phyloP scores from a whole-genome alignment of 495 filamentous ascomycete species.

The Paragyromitra xinjiangensis region DNA sequence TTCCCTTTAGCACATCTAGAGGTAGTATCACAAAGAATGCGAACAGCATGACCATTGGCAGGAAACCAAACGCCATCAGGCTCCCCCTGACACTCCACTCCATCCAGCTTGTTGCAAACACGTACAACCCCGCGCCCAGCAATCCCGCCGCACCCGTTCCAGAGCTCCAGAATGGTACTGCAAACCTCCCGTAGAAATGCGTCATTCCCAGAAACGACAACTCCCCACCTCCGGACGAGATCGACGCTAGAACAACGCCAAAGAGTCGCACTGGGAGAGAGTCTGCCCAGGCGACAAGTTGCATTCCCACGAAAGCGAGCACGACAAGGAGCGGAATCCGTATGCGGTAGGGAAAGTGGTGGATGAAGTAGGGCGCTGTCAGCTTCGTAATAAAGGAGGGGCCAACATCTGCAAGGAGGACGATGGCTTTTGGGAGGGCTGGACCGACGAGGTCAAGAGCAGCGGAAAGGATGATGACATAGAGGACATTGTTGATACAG shows the following conservation, averaged over 20 bases:
- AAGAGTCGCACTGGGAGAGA: constrained; percentile 77
- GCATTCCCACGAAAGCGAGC: constrained; percentile 82
- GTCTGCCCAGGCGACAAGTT: constrained; percentile 79
- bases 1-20: constrained; percentile 64
- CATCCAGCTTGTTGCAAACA: constrained; percentile 79
- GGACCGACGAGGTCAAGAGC: constrained; percentile 93
- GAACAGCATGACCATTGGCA: constrained; percentile 83
- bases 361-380: constrained; percentile 90
- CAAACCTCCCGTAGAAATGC: constrained; percentile 91
- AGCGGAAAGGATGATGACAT: constrained; percentile 95
- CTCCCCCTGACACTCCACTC: constrained; percentile 74
- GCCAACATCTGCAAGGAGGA: constrained; percentile 90
- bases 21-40: constrained; percentile 87
- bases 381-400: constrained; percentile 90
- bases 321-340: constrained; percentile 77
- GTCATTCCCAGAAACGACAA: constrained; percentile 88
- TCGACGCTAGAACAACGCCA: constrained; percentile 83
- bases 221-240: constrained; percentile 86
- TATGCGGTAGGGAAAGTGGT: constrained; percentile 77
- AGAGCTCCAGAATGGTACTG: constrained; percentile 89
- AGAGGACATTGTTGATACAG: constrained; percentile 96
- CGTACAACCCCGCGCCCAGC: constrained; percentile 85
- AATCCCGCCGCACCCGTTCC: constrained; percentile 92
- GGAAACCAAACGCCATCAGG: constrained; percentile 75
- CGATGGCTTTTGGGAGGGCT: constrained; percentile 82